Conservation (phyloP, 1,139 yeast genomes). For the Sugiyamaella paludigena region DNA sequence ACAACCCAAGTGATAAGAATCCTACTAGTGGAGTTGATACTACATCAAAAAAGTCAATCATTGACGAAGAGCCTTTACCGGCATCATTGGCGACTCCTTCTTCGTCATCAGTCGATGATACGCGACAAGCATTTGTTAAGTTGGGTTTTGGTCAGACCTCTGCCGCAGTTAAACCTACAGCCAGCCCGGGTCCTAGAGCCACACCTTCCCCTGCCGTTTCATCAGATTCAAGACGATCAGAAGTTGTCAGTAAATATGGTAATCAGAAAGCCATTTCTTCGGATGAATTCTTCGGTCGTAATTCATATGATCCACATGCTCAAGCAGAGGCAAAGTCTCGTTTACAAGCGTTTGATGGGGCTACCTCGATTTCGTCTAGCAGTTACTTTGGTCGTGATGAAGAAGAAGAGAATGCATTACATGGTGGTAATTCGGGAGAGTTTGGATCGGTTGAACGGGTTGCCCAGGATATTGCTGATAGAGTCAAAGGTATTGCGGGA, state of each 20-base stretch:
- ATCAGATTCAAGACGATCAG: slow-evolving; percentile 37
- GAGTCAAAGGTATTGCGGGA: slow-evolving; percentile 70
- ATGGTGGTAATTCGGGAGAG: slow-evolving; percentile 29
- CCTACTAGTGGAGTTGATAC: slow-evolving; percentile 37
- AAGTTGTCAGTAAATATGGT: slow-evolving; percentile 64
- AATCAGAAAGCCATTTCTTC: slow-evolving; percentile 92
- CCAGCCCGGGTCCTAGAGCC: slow-evolving; percentile 25
- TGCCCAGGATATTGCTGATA: slow-evolving; percentile 67
- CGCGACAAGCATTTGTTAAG: slow-evolving; percentile 28
- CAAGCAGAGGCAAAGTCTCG: slow-evolving; percentile 77
- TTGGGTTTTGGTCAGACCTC: slow-evolving; percentile 43
- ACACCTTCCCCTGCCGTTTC: slow-evolving; percentile 42
- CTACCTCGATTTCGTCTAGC: slow-evolving; percentile 86
- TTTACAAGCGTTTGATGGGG: slow-evolving; percentile 76
- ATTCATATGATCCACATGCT: slow-evolving; percentile 73
- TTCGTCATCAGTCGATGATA: slow-evolving; percentile 25
- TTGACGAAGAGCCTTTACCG: slow-evolving; percentile 16
- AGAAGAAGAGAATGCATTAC: slow-evolving; percentile 38
- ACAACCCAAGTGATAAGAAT: slow-evolving; percentile 53
- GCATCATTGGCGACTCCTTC: slow-evolving; percentile 21
- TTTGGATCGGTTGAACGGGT: slow-evolving; percentile 50
- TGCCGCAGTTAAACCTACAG: slow-evolving; percentile 24
- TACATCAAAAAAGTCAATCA: slow-evolving; percentile 30
- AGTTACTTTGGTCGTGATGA: slow-evolving; percentile 88
- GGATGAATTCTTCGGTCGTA: slow-evolving; percentile 90